A percentile compares a stretch with the other conserved stretches of the same genome.
phyloP scores from a whole-genome alignment of 108 stramenopile genomes.

The Nitzschia inconspicua region DNA sequence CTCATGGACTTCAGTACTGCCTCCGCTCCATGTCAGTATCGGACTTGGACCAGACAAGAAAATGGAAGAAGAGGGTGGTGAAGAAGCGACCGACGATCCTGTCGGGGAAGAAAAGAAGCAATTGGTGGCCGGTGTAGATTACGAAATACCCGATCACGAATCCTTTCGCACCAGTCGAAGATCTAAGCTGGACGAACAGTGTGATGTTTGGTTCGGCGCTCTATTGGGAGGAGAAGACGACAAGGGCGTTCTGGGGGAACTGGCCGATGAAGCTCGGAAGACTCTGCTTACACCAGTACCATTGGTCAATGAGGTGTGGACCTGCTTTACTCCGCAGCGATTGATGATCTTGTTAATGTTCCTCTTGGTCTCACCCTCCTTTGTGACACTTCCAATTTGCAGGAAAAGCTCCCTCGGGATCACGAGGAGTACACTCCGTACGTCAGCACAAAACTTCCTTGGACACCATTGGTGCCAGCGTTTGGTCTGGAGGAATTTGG shows the following conservation, averaged over 20 bases:
- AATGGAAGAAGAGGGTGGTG: slow-evolving; percentile 7
- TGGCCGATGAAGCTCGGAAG: slow-evolving; percentile 32
- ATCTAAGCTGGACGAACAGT: slow-evolving; percentile 54
- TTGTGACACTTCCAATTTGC: slow-evolving; percentile 10
- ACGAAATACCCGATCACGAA: slow-evolving; percentile 72
- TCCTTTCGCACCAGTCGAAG: slow-evolving; percentile 62
- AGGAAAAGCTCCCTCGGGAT: slow-evolving; percentile 28
- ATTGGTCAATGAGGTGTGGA: slow-evolving; percentile 45
- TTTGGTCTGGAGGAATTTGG: slow-evolving; percentile 85
- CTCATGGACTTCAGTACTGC: neutral
- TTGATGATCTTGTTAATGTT: neutral
- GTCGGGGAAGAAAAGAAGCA: slow-evolving; percentile 20
- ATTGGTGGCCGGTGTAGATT: slow-evolving; percentile 43
- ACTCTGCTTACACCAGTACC: slow-evolving; percentile 39
- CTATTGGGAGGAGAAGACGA: slow-evolving; percentile 30
- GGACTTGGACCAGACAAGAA: slow-evolving; percentile 48
- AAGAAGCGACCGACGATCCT: too few relatives aligned
- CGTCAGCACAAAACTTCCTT: slow-evolving; percentile 59
- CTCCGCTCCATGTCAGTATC: slow-evolving; percentile 39
- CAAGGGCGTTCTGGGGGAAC: slow-evolving; percentile 24
- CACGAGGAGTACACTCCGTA: slow-evolving; percentile 86
- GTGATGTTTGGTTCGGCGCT: slow-evolving; percentile 74
- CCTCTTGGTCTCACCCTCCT: too few relatives aligned
- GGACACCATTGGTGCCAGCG: slow-evolving; percentile 73
- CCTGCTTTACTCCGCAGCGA: neutral